Base-by-base conservation (phyloP, 2,329 filamentous ascomycete species). In the Neonectria ditissima region DNA sequence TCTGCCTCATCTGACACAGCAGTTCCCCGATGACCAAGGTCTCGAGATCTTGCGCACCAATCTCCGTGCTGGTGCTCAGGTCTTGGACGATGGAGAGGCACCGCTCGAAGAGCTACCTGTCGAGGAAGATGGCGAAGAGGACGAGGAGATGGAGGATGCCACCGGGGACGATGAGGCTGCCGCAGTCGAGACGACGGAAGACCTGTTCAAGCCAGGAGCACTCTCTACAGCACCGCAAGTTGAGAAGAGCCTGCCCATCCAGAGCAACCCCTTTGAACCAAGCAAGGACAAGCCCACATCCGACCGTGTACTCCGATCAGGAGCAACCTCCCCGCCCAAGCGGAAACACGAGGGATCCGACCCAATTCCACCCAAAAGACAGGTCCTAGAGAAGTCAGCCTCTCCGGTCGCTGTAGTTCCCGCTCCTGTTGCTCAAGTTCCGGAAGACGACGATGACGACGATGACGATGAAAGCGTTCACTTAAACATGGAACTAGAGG, bases 1-100 rank as follows among this genome's bases (percentile, higher is more conserved):
- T 51, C 79, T 97, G 51, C 94, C 95, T 0, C 92, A 97, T 71
- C 81, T 97, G 26, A 87, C 89, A 8, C 86, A 89, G 58, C 85
- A 87, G 54, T 92, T 89, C 71, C 83, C 89, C 0, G 77, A 84
- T 11, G 86, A 90, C 53, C 82, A 87, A 60, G 86, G 85, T 16
- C 87, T 96, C 1, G 94, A 97, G 78, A 85, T 91, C 10, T 77
- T 97, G 59, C 82, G 86, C 48, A 86, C 84, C 69, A 88, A 87
- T 66, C 80, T 93, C 22, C 81, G 85, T 9, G 78, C 80, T 4
- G 75, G 72, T 10, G 69, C 72, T 55, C 70, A 72, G 52, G 65
- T 63, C 39, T 39, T 74, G 7, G 61, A 59, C 5, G 70, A 74
- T 52, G 65, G 65, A 13, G 69, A 69, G 30, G 62, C 55, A 3